Evolutionary conservation across 495 filamentous ascomycete species (phyloP).

Genomic region (Aspergillus mulundensis): DNA sequence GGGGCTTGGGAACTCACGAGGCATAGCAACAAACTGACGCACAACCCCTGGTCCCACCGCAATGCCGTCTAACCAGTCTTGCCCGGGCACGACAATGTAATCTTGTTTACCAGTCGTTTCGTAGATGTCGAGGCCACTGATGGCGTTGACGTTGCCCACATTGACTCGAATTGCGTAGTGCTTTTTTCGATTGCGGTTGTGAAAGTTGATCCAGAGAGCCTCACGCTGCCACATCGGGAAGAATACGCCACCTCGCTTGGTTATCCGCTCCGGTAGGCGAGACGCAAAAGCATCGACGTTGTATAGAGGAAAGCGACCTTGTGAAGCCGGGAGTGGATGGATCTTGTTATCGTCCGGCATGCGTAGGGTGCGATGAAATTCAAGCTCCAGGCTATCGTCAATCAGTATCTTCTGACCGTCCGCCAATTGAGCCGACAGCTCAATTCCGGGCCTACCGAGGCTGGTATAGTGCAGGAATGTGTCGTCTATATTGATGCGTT

Average conservation of each 20-base stretch:
- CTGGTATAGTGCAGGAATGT: background rate
- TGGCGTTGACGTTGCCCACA: background rate
- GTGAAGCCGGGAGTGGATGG: background rate
- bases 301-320: background rate
- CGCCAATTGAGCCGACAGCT: background rate
- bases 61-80: constrained; percentile 2
- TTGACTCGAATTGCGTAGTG: background rate
- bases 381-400: background rate
- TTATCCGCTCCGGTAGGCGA: background rate
- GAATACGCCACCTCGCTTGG: background rate
- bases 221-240: constrained; percentile 4
- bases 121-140: background rate
- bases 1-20: background rate
- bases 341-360: constrained; percentile 2
- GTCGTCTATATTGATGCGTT: background rate
- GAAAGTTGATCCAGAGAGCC: constrained; percentile 2
- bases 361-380: background rate
- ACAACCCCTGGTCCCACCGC: background rate
- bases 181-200: background rate
- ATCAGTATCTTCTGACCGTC: background rate
- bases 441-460: background rate
- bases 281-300: background rate
- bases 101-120: background rate
- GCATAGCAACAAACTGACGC: constrained; percentile 2
- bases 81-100: background rate